These are phyloP conservation scores for Reticulascus tulasneorum DNA, from an alignment of 2,329 filamentous ascomycete species.

Conservation along the genomic window DNA sequence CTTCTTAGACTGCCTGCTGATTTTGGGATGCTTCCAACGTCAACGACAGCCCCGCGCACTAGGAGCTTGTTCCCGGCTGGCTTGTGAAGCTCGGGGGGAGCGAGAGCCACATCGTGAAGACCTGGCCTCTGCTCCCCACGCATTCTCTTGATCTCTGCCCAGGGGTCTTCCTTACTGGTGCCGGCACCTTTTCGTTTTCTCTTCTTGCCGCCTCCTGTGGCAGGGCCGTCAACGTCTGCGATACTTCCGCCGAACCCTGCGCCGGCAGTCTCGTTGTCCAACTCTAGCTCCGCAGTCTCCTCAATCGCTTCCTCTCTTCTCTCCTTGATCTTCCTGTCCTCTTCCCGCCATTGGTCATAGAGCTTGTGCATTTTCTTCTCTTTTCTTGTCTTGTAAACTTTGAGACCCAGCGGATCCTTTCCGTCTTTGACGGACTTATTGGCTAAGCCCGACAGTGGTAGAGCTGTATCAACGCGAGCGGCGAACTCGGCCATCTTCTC, in stretches of 20 bases:
- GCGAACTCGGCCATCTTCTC: conserved; percentile 81
- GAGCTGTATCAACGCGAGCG: conserved; percentile 75
- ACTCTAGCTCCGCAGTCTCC: conserved; percentile 57
- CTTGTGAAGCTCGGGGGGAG: conserved; percentile 69
- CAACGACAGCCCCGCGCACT: conserved; percentile 25
- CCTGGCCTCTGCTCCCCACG: conserved; percentile 51
- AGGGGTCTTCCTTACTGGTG: conserved; percentile 66
- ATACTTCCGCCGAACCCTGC: conserved; percentile 32
- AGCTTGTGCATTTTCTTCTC: conserved; percentile 79
- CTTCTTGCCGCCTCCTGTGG: conserved; percentile 42
- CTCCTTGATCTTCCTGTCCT: conserved; percentile 60
- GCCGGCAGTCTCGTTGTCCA: conserved; percentile 53
- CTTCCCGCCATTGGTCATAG: conserved; percentile 72
- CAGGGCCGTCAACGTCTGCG: conserved; percentile 33
- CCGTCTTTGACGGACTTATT: conserved; percentile 58
- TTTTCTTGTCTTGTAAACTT: conserved; percentile 71
- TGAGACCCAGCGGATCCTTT: conserved; percentile 61
- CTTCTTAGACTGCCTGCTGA: conserved; percentile 33
- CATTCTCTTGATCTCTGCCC: conserved; percentile 68
- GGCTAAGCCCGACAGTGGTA: conserved; percentile 70
- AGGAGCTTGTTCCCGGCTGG: conserved; percentile 28
- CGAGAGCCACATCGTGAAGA: conserved; percentile 61
- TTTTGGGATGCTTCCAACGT: conserved; percentile 33
- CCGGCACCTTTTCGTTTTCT: conserved; percentile 30
- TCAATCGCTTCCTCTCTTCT: conserved; percentile 63